Base-by-base conservation (phyloP, 805 yeast genomes). In the Ogataea haglerorum region DNA sequence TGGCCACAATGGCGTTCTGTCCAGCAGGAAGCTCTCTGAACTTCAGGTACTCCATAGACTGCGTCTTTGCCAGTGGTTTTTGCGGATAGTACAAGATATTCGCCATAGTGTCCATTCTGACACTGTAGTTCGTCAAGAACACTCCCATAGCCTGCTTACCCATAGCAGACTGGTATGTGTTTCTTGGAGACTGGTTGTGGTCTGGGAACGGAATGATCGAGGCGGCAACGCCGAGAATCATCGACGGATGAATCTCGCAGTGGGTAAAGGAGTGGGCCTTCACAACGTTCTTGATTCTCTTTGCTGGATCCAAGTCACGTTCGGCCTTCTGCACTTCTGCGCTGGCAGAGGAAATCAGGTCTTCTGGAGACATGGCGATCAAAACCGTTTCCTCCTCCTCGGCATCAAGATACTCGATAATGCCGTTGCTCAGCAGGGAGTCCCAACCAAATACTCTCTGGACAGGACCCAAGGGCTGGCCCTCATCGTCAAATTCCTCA, bases 81-180 rank as follows among this genome's bases (percentile, higher is more conserved):
- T 93, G 99, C 29, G 99, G 99, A 61, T 93, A 93, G 62, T 93
- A 93, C 53, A 93, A 73, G 55, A 93, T 91, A 61, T 93, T 93
- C 8, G 99, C 97, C 99, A 93, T 93, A 1, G 99, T 93, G 67
- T 93, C 99, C 99, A 93, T 93, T 69, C 99, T 86, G 38, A 91
- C 96, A 44, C 83, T 78, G 65, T 91, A 93, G 61, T 93, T 93
- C 4, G 99, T 93, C 57, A 91, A 75, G 65, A 86, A 91, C 8
- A 93, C 98, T 62, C 99, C 99, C 99, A 93, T 93, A 43, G 99
- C 99, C 70, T 93, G 99, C 68, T 93, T 93, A 80, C 99, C 99
- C 99, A 93, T 93, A 49, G 99, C 99, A 63, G 96, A 90, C 72
- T 93, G 99, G 67, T 93, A 93, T 3, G 99, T 93, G 63, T 93